Evolutionary conservation across 441 rosid species (phyloP).

Genomic region (Isatis lusitanica): DNA sequence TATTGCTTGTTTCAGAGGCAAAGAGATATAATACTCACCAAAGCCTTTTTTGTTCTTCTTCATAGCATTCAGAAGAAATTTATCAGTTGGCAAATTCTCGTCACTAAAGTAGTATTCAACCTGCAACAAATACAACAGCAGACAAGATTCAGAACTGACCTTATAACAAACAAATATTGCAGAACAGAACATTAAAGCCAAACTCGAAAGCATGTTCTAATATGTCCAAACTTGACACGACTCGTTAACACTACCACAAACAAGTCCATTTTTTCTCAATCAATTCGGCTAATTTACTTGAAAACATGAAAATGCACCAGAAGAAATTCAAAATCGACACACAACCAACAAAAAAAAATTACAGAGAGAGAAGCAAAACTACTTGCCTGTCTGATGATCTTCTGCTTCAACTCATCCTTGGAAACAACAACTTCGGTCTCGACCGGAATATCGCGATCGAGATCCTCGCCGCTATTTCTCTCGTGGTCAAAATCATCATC

Average conservation of each 20-base stretch:
- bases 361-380: neutral
- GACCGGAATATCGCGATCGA: constrained; percentile 35
- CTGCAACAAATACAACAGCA: constrained; percentile 41
- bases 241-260: neutral
- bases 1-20: neutral
- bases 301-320: neutral
- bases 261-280: neutral
- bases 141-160: neutral
- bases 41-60: constrained; percentile 81
- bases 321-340: neutral
- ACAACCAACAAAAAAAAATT: neutral
- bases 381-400: constrained; percentile 77
- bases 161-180: neutral
- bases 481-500: constrained; percentile 51
- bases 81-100: constrained; percentile 82
- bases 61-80: constrained; percentile 60
- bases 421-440: constrained; percentile 34
- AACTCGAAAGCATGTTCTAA: neutral
- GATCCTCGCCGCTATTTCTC: constrained; percentile 40
- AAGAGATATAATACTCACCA: constrained; percentile 47
- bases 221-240: neutral
- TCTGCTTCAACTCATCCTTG: constrained; percentile 58
- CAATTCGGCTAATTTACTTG: neutral
- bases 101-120: constrained; percentile 94
- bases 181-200: neutral